These are phyloP conservation scores for Aspergillus conjunctus DNA, from an alignment of 495 filamentous ascomycete species.

Conservation along the genomic window DNA sequence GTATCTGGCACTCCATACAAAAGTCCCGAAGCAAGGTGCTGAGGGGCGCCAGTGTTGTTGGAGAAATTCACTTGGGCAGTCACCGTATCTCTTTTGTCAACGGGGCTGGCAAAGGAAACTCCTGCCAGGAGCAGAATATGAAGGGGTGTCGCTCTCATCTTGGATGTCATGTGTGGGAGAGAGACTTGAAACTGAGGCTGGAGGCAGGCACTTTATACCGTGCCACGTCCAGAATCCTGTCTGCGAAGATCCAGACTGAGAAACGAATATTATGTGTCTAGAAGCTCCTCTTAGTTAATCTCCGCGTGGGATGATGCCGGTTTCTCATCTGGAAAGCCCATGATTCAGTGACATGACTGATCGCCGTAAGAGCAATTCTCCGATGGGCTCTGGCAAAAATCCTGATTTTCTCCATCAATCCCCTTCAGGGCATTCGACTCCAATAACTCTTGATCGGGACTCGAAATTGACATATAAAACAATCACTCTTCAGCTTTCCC, in stretches of 20 bases:
- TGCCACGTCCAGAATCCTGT: neutral
- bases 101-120: neutral
- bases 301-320: neutral
- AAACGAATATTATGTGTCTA: neutral
- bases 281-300: neutral
- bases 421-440: neutral
- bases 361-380: neutral
- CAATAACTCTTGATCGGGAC: neutral
- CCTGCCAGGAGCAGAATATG: neutral
- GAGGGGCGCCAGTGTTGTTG: neutral
- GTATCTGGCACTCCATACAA: neutral
- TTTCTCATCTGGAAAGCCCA: neutral
- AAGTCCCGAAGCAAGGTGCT: neutral
- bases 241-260: too few species aligned
- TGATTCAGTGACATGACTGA: neutral
- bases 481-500: too few species aligned
- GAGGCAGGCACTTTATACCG: neutral
- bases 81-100: neutral
- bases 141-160: neutral
- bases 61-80: conserved; percentile 1
- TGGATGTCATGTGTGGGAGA: neutral
- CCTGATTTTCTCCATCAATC: neutral
- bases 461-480: neutral
- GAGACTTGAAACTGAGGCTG: neutral
- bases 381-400: neutral